These are phyloP conservation scores for Leccinum huronense DNA, from an alignment of 1,284 basidiomycete species.

Conservation along the genomic window DNA sequence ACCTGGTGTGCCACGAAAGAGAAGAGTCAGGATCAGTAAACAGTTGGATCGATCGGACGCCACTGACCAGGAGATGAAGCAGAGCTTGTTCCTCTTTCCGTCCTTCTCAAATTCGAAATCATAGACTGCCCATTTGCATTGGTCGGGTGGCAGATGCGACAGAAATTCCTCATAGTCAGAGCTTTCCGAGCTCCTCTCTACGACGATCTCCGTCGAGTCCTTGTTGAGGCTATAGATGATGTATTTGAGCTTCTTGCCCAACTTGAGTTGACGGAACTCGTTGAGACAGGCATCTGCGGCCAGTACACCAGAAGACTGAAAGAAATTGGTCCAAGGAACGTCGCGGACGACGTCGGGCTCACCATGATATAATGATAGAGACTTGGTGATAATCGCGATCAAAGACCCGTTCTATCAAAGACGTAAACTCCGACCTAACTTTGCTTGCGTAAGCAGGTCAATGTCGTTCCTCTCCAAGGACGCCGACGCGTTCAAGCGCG, in stretches of 20 bases:
- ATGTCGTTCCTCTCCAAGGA: constrained; percentile 70
- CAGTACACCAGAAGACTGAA: constrained; percentile 79
- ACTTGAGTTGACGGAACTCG: constrained; percentile 76
- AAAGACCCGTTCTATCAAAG: constrained; percentile 11
- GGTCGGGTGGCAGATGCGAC: constrained; percentile 67
- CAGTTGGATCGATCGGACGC: background rate
- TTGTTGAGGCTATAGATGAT: constrained; percentile 78
- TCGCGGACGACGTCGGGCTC: constrained; percentile 13
- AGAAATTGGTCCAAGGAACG: background rate
- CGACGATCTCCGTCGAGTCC: constrained; percentile 72
- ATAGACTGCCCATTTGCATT: constrained; percentile 91
- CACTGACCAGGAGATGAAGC: constrained; percentile 80
- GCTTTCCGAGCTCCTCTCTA: constrained; percentile 56
- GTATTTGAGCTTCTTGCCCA: constrained; percentile 83
- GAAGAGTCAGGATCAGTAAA: background rate
- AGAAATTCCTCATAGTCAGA: constrained; percentile 78
- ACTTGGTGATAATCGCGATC: constrained; percentile 35
- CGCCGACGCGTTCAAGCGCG: constrained; percentile 62
- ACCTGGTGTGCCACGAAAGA: constrained; percentile 52
- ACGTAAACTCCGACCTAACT: constrained; percentile 32
- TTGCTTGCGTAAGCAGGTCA: constrained; percentile 25
- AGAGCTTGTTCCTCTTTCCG: constrained; percentile 87
- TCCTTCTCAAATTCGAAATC: constrained; percentile 87
- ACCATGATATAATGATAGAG: constrained; percentile 27
- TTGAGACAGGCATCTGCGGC: constrained; percentile 61